Conservation (phyloP, 176 grass and related monocot species). For the Oryza coarctata region DNA sequence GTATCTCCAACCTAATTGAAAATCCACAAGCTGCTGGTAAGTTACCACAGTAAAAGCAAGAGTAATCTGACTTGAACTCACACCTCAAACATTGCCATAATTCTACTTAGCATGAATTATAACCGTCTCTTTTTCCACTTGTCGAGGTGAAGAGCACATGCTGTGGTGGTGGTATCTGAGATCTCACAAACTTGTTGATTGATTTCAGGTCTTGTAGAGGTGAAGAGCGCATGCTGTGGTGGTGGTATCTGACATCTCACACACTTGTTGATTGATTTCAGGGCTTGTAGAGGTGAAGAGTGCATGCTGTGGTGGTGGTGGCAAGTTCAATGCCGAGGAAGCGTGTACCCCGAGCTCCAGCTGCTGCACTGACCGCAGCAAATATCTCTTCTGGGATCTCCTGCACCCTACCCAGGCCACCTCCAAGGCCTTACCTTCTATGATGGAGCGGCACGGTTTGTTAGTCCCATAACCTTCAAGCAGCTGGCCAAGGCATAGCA, state of each 20-base stretch:
- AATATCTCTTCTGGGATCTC: slow-evolving; percentile 60
- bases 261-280: slow-evolving; percentile 15
- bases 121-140: neutral
- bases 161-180: no score
- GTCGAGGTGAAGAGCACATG: no score
- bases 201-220: slow-evolving; percentile 44
- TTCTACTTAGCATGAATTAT: neutral
- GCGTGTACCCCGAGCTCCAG: slow-evolving; percentile 52
- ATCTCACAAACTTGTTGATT: neutral
- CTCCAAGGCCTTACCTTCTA: slow-evolving; percentile 48
- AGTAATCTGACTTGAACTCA: neutral
- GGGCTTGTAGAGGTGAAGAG: slow-evolving; percentile 62
- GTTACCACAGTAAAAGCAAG: neutral
- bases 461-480: slow-evolving; percentile 58
- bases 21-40: slow-evolving; percentile 42
- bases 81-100: neutral
- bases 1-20: slow-evolving; percentile 38
- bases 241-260: neutral
- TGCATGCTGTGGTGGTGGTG: slow-evolving; percentile 67
- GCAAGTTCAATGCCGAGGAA: slow-evolving; percentile 54
- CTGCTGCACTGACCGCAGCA: slow-evolving; percentile 49
- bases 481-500: slow-evolving; percentile 43
- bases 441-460: slow-evolving; percentile 36
- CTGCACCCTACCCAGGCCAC: slow-evolving; percentile 63
- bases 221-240: no score